Conservation (phyloP, 179 eudicot genomes). For the Carnegiea gigantea region DNA sequence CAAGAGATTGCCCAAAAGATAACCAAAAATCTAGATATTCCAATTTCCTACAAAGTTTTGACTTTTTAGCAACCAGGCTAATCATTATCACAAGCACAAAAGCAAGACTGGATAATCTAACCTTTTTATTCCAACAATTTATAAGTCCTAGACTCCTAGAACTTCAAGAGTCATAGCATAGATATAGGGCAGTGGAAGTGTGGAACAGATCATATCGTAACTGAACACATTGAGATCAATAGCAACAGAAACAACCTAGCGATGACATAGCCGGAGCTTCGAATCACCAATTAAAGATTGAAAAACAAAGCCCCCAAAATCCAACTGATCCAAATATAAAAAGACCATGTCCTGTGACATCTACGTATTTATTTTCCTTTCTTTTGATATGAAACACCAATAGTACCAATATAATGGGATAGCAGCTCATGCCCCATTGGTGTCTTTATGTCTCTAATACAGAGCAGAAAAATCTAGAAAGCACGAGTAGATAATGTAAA, state of each 20-base stretch:
- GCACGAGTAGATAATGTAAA: not conserved
- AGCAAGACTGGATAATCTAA: not conserved
- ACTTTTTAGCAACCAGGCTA: not conserved
- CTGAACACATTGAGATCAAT: not conserved
- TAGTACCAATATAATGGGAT: not conserved
- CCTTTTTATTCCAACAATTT: not conserved
- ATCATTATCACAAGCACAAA: not conserved
- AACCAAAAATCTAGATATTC: not conserved
- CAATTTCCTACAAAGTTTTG: not conserved
- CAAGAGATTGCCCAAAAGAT: not conserved
- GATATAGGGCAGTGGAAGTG: not conserved
- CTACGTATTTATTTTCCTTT: not conserved
- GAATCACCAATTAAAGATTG: not conserved
- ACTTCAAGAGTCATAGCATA: not conserved
- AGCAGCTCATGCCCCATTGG: not conserved
- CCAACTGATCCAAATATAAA: not conserved
- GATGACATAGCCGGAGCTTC: not conserved
- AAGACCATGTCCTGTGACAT: not conserved
- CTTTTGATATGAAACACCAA: not conserved
- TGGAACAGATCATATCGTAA: not conserved
- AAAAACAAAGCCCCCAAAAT: not conserved
- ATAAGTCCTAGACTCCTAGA: not conserved
- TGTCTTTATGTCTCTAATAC: not conserved
- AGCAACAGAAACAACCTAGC: not conserved
- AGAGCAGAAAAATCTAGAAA: not conserved